Evolutionary conservation across 2,329 filamentous ascomycete species (phyloP).

Genomic region (Metarhizium robertsii): DNA sequence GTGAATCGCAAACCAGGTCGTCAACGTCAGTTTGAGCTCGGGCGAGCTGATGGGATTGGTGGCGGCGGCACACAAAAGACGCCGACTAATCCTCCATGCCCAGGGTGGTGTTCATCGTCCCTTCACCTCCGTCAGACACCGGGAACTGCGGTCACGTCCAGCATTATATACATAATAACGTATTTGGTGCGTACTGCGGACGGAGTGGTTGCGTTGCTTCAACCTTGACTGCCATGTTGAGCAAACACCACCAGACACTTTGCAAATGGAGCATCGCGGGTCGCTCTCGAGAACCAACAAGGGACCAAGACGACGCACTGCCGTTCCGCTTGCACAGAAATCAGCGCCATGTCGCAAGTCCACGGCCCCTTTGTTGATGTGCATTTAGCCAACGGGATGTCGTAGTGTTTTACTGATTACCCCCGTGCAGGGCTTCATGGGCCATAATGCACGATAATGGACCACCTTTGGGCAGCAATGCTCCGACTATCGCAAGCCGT

Average conservation of each 20-base stretch:
- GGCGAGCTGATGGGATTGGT: background rate
- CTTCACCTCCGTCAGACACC: too few relatives aligned
- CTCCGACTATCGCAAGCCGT: constrained; percentile 1
- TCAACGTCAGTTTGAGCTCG: background rate
- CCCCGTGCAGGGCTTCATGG: background rate
- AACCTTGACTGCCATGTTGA: too few relatives aligned
- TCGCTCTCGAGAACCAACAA: too few relatives aligned
- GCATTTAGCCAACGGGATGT: background rate
- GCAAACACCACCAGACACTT: too few relatives aligned
- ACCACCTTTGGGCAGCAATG: constrained; percentile 12
- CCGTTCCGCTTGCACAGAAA: background rate
- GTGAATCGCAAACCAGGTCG: background rate
- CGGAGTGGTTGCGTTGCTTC: too few relatives aligned
- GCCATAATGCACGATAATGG: background rate
- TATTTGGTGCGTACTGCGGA: too few relatives aligned
- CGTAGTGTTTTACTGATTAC: background rate
- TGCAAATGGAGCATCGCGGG: too few relatives aligned
- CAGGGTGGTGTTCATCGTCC: too few relatives aligned
- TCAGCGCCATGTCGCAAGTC: background rate
- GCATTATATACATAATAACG: too few relatives aligned
- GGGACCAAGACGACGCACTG: background rate
- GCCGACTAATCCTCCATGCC: background rate
- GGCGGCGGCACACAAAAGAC: too few relatives aligned
- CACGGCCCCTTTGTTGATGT: background rate
- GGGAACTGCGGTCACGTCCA: too few relatives aligned